These are phyloP conservation scores for Chlorella variabilis DNA, from an alignment of 163 green algal genomes.

Conservation along the genomic window DNA sequence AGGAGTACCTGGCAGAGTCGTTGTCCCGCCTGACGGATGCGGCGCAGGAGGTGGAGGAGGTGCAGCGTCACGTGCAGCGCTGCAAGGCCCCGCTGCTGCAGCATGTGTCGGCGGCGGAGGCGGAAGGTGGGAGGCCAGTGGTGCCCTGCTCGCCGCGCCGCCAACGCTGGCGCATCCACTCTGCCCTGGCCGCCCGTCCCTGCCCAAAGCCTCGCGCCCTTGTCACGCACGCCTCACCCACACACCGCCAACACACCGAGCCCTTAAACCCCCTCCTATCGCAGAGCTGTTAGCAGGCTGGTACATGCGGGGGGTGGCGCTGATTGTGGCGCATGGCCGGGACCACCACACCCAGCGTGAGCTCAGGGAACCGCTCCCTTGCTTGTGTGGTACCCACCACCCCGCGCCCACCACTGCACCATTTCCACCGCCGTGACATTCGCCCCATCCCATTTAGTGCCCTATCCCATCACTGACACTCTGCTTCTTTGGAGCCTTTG, in stretches of 20 bases:
- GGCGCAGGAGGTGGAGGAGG: constrained; percentile 40
- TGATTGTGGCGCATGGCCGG: constrained; percentile 16
- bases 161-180: too few species aligned
- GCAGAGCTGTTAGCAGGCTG: constrained; percentile 19
- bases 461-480: too few species aligned
- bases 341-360: constrained; percentile 11
- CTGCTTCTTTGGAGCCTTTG: not conserved
- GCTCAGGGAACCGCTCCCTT: too few species aligned
- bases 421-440: too few species aligned
- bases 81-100: constrained; percentile 16
- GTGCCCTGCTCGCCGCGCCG: too few species aligned
- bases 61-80: not conserved
- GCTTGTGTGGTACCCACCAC: too few species aligned
- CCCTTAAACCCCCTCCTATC: not conserved
- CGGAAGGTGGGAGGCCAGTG: constrained; percentile 3
- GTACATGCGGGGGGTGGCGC: constrained; percentile 20
- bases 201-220: too few species aligned
- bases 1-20: constrained; percentile 68
- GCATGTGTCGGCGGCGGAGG: not conserved
- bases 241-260: too few species aligned
- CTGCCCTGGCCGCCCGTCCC: too few species aligned
- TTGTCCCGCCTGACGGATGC: constrained; percentile 44
- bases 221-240: too few species aligned
- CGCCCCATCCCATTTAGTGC: too few species aligned
- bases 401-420: too few species aligned